Evolutionary conservation across 2,329 filamentous ascomycete species (phyloP), one percentile per base, ranked within the genome.

Genomic region (Parastagonospora avenae): DNA sequence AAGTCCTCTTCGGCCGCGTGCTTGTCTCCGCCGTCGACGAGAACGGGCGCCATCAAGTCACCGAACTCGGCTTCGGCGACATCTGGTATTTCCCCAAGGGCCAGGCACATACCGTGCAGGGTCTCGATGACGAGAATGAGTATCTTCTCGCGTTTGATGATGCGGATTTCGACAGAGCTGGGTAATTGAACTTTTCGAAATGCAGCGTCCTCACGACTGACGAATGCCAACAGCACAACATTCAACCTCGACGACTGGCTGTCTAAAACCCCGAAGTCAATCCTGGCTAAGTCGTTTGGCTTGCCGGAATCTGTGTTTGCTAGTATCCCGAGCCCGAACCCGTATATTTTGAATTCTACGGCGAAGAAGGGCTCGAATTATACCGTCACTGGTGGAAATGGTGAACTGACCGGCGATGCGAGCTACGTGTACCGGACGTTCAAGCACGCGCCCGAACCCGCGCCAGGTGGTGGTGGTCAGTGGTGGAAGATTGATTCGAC

Each of bases 241-340:
- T 90, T 89, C 77, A 87, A 85, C 74, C 78, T 89, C 19, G 85
- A 86, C 55, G 86, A 90, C 73, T 89, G 86, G 86, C 78, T 90
- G 31, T 75, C 81, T 0, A 86, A 88, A 64, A 89, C 86, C 0
- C 86, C 87, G 0, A 82, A 81, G 47, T 74, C 77, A 1, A 77
- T 90, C 38, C 75, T 89, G 0, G 85, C 86, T 31, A 88, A 87
- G 74, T 89, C 89, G 75, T 89, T 89, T 57, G 84, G 85, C 16
- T 79, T 89, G 15, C 77, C 83, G 42, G 77, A 79, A 16, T 80
- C 80, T 0, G 79, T 86, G 39, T 89, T 89, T 55, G 77, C 82
- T 55, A 78, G 77, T 6, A 74, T 88, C 16, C 85, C 85, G 0
- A 63, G 76, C 1, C 76, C 79, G 1, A 82, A 82, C 59, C 85